Evolutionary conservation across 495 filamentous ascomycete genomes (phyloP).

Genomic region (Friedmanniomyces endolithicus): DNA sequence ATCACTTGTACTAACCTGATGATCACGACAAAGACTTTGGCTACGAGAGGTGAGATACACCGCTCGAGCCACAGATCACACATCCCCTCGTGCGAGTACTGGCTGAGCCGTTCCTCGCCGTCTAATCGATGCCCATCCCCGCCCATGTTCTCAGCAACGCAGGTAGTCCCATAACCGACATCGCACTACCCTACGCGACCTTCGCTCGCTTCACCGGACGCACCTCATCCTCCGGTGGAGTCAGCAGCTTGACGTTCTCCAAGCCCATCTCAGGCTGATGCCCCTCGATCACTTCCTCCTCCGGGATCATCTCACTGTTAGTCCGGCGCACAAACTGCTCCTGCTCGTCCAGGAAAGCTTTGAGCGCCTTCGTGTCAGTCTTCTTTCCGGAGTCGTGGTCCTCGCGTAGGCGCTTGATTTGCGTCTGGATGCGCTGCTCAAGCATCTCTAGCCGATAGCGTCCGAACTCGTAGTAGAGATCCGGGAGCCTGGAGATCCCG

Average conservation of each 20-base stretch:
- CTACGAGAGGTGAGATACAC: too few species aligned
- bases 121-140: background rate
- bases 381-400: conserved; percentile 26
- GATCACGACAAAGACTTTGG: too few species aligned
- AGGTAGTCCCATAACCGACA: background rate
- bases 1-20: too few species aligned
- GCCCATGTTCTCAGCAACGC: background rate
- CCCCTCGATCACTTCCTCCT: conserved; percentile 41
- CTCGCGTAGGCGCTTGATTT: conserved; percentile 24
- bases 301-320: conserved; percentile 45
- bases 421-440: conserved; percentile 37
- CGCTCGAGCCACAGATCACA: too few species aligned
- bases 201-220: background rate
- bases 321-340: conserved; percentile 43
- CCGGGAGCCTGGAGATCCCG: conserved; percentile 50
- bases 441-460: conserved; percentile 62
- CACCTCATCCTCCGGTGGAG: background rate
- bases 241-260: conserved; percentile 9
- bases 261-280: conserved; percentile 32
- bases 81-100: too few species aligned
- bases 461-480: conserved; percentile 58
- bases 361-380: conserved; percentile 31
- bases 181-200: background rate
- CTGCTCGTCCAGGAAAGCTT: conserved; percentile 38
- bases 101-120: too few species aligned